Base-by-base conservation (phyloP, 345 rosid species). In the Eucalyptus cloeziana region DNA sequence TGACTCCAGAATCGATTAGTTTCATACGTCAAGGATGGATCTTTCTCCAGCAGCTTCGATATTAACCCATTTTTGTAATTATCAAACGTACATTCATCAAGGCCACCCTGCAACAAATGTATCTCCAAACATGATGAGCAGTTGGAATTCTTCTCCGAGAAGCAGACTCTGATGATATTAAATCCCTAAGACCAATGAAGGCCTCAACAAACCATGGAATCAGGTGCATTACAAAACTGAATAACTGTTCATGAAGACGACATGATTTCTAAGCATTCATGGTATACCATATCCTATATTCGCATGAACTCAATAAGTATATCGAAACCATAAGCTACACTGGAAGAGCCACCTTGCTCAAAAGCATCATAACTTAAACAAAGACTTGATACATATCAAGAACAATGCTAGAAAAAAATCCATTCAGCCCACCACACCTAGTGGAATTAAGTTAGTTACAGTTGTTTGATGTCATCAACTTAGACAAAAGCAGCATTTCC, bases 1-100 rank as follows among this genome's bases (percentile, higher is more conserved):
- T 98, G 99, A 93, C 93, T 90, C 99, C 99, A 98, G 76, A 93
- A 91, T 86, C 99, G 94, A 92, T 94, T 93, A 76, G 98, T 94
- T 91, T 98, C 98, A 50, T 95, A 94, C 83, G 92, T 86, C 86
- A 98, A 94, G 58, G 98, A 98, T 33, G 97, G 97, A 91, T 98
- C 99, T 91, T 96, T 98, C 90, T 96, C 97, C 94, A 97, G 93
- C 87, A 98, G 93, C 91, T 93, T 97, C 33, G 96, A 95, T 88
- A 93, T 90, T 93, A 98, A 88, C 89, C 99, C 99, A 90, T 94
- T 94, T 92, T 88, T 93, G 90, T 97, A 98, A 90, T 92, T 93
- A 89, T 95, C 96, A 88, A 94, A 97, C 22, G 98, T 92, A 88
- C 95, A 92, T 85, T 95, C 95, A 91, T 98, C 97, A 58, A 97